phyloP scores from a whole-genome alignment of 2,329 filamentous ascomycete genomes.

The Beauveria medogensis region DNA sequence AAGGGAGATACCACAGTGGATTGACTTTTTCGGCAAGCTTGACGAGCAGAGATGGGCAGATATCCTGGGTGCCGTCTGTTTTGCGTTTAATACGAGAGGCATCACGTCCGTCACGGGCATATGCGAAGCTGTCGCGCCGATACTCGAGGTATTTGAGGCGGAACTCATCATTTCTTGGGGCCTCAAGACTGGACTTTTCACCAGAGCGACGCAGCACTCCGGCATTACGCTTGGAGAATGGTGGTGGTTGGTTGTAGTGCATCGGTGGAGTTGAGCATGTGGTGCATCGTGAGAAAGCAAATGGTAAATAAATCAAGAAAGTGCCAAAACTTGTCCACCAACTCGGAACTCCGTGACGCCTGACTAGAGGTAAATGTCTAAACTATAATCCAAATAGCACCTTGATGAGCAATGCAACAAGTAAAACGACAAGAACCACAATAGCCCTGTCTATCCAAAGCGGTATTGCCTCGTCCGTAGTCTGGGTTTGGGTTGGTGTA shows the following conservation, averaged over 20 bases:
- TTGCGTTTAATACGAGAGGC: constrained; percentile 54
- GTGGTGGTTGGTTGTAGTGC: constrained; percentile 56
- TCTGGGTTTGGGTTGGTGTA: constrained; percentile 7
- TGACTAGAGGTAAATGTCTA: not conserved
- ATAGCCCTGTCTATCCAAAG: constrained; percentile 79
- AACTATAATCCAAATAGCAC: constrained; percentile 30
- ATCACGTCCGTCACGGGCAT: constrained; percentile 46
- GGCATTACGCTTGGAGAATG: constrained; percentile 48
- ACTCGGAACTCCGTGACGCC: not conserved
- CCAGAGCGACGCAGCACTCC: constrained; percentile 29
- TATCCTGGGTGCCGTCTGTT: constrained; percentile 53
- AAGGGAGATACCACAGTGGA: constrained; percentile 61
- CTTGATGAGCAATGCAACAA: constrained; percentile 62
- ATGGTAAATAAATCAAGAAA: constrained; percentile 3
- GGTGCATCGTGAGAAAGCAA: not conserved
- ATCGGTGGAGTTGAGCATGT: not conserved
- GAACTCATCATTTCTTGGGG: constrained; percentile 53
- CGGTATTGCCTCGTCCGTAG: constrained; percentile 43
- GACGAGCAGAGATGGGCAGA: constrained; percentile 56
- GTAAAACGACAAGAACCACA: constrained; percentile 58
- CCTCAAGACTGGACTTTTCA: constrained; percentile 42
- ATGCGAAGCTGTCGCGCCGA: constrained; percentile 45
- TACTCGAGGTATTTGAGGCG: constrained; percentile 56
- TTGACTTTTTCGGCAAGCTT: constrained; percentile 55
- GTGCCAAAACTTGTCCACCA: not conserved